These are phyloP conservation scores for Musa beccarii DNA, from an alignment of 176 grass and related monocot species.

Conservation along the genomic window DNA sequence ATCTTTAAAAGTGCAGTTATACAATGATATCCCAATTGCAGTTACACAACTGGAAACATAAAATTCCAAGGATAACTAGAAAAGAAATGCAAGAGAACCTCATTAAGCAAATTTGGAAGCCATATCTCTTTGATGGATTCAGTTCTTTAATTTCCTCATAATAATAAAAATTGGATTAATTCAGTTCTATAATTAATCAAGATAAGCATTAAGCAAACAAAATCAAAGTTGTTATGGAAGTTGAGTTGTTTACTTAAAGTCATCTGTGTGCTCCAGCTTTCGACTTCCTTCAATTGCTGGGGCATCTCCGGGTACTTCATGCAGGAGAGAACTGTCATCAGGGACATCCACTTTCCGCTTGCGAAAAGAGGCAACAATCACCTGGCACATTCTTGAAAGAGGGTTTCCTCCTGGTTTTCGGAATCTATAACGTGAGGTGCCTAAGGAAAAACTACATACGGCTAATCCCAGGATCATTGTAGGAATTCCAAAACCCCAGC, in stretches of 20 bases:
- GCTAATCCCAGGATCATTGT: constrained; percentile 73
- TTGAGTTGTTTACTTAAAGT: constrained; percentile 41
- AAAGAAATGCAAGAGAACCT: background rate
- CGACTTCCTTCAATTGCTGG: constrained; percentile 79
- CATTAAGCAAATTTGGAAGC: background rate
- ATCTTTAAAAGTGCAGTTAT: too few relatives aligned
- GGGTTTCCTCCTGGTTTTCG: constrained; percentile 89
- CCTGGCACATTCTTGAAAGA: constrained; percentile 65
- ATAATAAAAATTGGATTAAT: background rate
- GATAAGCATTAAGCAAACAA: background rate
- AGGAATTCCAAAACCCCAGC: constrained; percentile 69
- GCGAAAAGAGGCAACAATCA: constrained; percentile 52
- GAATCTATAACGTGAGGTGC: constrained; percentile 59
- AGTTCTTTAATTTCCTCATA: background rate
- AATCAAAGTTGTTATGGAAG: background rate
- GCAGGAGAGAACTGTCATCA: constrained; percentile 47
- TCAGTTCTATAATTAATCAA: background rate
- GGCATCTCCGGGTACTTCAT: constrained; percentile 48
- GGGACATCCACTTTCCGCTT: constrained; percentile 46
- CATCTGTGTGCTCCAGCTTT: constrained; percentile 65
- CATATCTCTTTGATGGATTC: background rate
- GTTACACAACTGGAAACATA: background rate
- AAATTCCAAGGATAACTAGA: background rate
- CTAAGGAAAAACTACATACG: constrained; percentile 62
- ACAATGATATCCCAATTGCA: background rate